These are phyloP conservation scores for Lactuca sativa DNA, from an alignment of 129 eudicot species.

Conservation along the genomic window DNA sequence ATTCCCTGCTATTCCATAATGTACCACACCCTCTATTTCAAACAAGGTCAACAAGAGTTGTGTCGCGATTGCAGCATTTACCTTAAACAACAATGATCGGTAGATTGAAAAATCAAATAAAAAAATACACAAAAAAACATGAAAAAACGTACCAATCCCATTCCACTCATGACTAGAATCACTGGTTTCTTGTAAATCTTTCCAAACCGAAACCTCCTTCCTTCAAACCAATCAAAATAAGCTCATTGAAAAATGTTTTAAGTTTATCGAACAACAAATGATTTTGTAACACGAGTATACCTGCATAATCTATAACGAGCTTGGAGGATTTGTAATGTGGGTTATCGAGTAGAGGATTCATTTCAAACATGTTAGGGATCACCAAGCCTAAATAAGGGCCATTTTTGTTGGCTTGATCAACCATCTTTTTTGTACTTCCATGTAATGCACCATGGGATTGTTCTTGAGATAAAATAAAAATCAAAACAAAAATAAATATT, in stretches of 20 bases:
- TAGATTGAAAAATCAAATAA: neutral
- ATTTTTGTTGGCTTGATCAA: conserved; percentile 40
- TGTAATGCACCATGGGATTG: conserved; percentile 36
- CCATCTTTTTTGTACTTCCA: conserved; percentile 30
- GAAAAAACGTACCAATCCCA: conserved; percentile 28
- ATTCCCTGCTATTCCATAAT: conserved; percentile 72
- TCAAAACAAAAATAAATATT: conserved; percentile 5
- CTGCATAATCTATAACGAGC: conserved; percentile 43
- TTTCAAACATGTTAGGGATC: conserved; percentile 63
- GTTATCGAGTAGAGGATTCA: conserved; percentile 60
- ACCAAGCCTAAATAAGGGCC: conserved; percentile 67
- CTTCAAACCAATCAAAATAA: conserved; percentile 25
- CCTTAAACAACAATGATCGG: conserved; percentile 12
- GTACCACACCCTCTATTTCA: conserved; percentile 59
- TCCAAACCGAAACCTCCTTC: conserved; percentile 69
- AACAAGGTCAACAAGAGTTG: conserved; percentile 55
- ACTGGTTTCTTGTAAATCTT: conserved; percentile 42
- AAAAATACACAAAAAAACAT: neutral
- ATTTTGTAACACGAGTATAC: conserved; percentile 10
- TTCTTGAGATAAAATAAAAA: conserved; percentile 17
- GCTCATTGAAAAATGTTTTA: neutral
- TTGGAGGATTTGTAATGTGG: conserved; percentile 42
- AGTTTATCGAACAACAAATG: neutral
- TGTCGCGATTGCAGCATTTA: conserved; percentile 57
- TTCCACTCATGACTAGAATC: conserved; percentile 62